Evolutionary conservation across 305 asterid species (phyloP).

Genomic region (Fraxinus baroniana): DNA sequence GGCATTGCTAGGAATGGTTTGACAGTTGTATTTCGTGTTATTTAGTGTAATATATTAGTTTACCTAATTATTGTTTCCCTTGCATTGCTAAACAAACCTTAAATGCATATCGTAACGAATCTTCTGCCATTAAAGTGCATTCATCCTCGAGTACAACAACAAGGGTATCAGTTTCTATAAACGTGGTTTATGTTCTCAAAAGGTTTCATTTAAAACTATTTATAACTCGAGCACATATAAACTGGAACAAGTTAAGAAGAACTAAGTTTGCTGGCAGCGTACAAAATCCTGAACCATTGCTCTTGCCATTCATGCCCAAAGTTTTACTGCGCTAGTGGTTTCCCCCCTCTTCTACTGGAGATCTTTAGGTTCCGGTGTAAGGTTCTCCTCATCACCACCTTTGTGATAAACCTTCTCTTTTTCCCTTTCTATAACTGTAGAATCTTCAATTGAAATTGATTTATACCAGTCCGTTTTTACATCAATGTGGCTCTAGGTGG

Average conservation of each 20-base stretch:
- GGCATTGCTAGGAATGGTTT: not conserved
- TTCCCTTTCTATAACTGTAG: not conserved
- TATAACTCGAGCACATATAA: not conserved
- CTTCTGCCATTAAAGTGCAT: not conserved
- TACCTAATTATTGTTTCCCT: not conserved
- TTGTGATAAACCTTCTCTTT: not conserved
- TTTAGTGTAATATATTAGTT: not conserved
- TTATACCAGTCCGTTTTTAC: not conserved
- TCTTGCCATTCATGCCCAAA: not conserved
- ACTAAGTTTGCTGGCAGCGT: not conserved
- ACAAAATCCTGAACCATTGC: not conserved
- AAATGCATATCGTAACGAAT: not conserved
- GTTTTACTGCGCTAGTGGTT: not conserved
- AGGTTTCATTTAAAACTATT: not conserved
- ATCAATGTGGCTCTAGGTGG: not conserved
- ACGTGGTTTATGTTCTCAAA: not conserved
- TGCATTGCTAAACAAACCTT: not conserved
- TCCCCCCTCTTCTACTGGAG: not conserved
- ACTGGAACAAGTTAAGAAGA: not conserved
- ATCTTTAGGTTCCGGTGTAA: not conserved
- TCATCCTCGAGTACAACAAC: not conserved
- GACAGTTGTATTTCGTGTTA: not conserved
- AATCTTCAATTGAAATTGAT: not conserved
- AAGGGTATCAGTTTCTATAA: not conserved
- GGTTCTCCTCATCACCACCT: not conserved